Evolutionary conservation across 257 asterid species (phyloP), one percentile per base, ranked within the genome.

Genomic region (Echium plantagineum): DNA sequence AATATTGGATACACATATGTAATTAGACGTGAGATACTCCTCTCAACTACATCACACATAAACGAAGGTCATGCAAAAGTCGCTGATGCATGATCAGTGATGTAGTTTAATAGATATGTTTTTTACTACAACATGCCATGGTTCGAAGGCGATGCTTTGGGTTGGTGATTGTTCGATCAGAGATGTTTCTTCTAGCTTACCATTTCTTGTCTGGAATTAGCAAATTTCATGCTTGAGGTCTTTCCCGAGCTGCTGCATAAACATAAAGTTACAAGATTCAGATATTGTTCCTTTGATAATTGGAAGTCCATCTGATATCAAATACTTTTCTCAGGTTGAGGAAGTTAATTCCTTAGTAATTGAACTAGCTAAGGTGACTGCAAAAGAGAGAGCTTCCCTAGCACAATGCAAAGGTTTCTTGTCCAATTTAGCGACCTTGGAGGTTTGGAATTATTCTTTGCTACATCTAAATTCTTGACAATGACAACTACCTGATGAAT

Each of bases 281-380:
- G 38, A 53, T 35, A 57, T 46, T 17, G 47, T 17, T 26, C 58
- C 9, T 57, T 51, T 32, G 16, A 0, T 47, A 52, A 10, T 56
- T 56, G 16, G 18, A 16, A 13, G 1, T 26, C 9, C 16, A 56
- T 21, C 42, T 56, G 32, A 21, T 56, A 18, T 13, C 22, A 17
- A n/a, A 30, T 66, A 6, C 5, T 26, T 12, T 47, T 66, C 65
- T 58, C 81, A 90, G 97, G 94, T 81, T 21, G 85, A 84, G 69
- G 84, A 86, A 72, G 75, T 80, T 70, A 85, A 80, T 71, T 67
- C 74, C 15, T 64, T 84, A 60, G 82, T 74, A 69, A 73, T 78
- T 52, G 94, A 90, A 75, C 93, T 90, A 57, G 84, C 88, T 16
- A 80, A 80, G 64, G 76, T 81, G 70, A 77, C 75, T n/a, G 74